These are phyloP conservation scores for Epichloe elymi DNA, from an alignment of 2,329 filamentous ascomycete genomes.

Conservation along the genomic window DNA sequence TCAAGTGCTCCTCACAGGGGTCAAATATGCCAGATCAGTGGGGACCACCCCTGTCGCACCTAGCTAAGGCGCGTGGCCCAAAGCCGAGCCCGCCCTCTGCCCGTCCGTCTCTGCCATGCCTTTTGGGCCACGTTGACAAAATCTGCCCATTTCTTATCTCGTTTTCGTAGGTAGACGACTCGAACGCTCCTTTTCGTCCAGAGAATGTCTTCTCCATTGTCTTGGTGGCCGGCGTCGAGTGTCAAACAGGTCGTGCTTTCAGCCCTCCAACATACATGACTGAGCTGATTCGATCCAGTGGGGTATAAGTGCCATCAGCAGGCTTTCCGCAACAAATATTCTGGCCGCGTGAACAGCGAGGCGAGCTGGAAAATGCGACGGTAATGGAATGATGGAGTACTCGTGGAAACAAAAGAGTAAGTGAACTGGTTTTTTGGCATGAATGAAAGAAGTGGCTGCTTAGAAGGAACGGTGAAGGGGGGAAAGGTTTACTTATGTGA, in stretches of 20 bases:
- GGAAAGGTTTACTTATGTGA: conserved; percentile 25
- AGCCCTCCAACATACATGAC: neutral
- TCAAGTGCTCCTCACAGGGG: neutral
- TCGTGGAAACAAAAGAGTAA: conserved; percentile 5
- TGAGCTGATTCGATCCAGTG: neutral
- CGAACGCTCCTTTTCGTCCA: neutral
- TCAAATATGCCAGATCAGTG: conserved; percentile 2
- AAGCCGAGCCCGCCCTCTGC: neutral
- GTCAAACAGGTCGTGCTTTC: neutral
- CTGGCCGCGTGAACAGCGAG: neutral
- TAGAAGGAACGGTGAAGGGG: conserved; percentile 17
- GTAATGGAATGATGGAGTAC: conserved; percentile 3
- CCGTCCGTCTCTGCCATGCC: neutral
- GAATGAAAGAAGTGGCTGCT: conserved; percentile 13
- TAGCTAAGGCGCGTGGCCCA: conserved; percentile 2
- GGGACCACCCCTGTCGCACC: conserved; percentile 3
- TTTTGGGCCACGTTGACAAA: neutral
- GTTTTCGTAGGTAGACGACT: neutral
- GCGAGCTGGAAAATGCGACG: conserved; percentile 3
- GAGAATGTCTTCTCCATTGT: neutral
- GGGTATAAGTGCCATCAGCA: conserved; percentile 2
- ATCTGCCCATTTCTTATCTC: neutral
- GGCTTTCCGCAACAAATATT: neutral
- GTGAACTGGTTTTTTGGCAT: conserved; percentile 9
- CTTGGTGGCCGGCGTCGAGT: neutral